phyloP scores from a whole-genome alignment of 148 eudicot genomes.

The Persicaria maculosa region DNA sequence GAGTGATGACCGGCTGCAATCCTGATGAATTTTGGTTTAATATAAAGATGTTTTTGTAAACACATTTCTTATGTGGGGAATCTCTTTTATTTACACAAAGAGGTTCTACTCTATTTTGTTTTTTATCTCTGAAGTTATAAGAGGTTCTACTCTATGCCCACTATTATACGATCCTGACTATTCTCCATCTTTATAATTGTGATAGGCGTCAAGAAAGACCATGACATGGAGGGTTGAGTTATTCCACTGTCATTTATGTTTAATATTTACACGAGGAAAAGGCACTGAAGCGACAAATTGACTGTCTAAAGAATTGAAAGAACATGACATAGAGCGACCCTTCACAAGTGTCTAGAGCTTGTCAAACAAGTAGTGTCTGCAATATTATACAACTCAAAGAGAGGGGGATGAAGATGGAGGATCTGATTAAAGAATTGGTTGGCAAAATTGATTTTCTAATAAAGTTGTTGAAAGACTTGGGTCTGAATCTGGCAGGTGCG shows the following conservation, averaged over 20 bases:
- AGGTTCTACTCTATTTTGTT: too few species aligned
- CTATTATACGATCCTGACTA: too few species aligned
- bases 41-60: too few species aligned
- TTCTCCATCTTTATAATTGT: too few species aligned
- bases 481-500: slow-evolving; percentile 45
- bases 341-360: slow-evolving; percentile 28
- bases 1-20: too few species aligned
- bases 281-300: slow-evolving; percentile 32
- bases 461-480: slow-evolving; percentile 60
- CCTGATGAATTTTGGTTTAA: too few species aligned
- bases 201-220: slow-evolving; percentile 12
- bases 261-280: slow-evolving; percentile 16
- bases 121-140: too few species aligned
- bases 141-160: too few species aligned
- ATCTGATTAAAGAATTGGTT: slow-evolving; percentile 52
- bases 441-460: slow-evolving; percentile 71
- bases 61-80: too few species aligned
- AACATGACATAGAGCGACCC: slow-evolving; percentile 20
- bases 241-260: too few species aligned
- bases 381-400: slow-evolving; percentile 38
- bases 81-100: too few species aligned
- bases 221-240: too few species aligned
- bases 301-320: slow-evolving; percentile 16
- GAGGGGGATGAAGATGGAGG: slow-evolving; percentile 39
- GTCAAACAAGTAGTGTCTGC: slow-evolving; percentile 23